These are phyloP conservation scores for Leucogyrophana mollusca DNA, from an alignment of 768 basidiomycete species.

Conservation along the genomic window DNA sequence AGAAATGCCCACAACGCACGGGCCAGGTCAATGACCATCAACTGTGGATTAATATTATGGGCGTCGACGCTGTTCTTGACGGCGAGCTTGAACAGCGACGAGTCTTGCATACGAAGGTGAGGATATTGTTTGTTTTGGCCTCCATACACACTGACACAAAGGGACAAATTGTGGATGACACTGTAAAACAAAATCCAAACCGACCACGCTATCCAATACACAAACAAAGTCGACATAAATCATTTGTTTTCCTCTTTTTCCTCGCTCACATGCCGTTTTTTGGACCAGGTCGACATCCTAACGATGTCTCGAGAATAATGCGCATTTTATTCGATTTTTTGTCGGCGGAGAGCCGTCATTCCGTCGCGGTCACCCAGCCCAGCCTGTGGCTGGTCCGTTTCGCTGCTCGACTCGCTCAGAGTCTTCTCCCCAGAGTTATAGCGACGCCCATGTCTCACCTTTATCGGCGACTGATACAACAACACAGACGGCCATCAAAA, in stretches of 20 bases:
- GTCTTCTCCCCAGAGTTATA: no score
- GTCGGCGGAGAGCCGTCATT: no score
- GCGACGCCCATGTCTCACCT: no score
- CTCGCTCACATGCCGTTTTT: no score
- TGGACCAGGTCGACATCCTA: no score
- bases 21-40: slow-evolving; percentile 38
- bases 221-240: slow-evolving; percentile 29
- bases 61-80: slow-evolving; percentile 16
- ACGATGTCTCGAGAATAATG: no score
- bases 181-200: slow-evolving; percentile 66
- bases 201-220: slow-evolving; percentile 41
- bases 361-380: no score
- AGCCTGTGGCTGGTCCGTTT: no score
- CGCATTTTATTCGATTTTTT: no score
- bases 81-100: slow-evolving; percentile 23
- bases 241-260: neutral
- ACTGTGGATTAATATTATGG: slow-evolving; percentile 13
- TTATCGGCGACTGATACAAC: no score
- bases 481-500: no score
- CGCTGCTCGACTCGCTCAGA: no score
- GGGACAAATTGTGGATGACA: slow-evolving; percentile 75
- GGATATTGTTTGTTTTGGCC: slow-evolving; percentile 47
- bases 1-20: slow-evolving; percentile 51
- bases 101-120: slow-evolving; percentile 29
- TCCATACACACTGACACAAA: slow-evolving; percentile 59